These are phyloP conservation scores for Thermomyces lanuginosus DNA, from an alignment of 2,329 filamentous ascomycete genomes.

Conservation along the genomic window DNA sequence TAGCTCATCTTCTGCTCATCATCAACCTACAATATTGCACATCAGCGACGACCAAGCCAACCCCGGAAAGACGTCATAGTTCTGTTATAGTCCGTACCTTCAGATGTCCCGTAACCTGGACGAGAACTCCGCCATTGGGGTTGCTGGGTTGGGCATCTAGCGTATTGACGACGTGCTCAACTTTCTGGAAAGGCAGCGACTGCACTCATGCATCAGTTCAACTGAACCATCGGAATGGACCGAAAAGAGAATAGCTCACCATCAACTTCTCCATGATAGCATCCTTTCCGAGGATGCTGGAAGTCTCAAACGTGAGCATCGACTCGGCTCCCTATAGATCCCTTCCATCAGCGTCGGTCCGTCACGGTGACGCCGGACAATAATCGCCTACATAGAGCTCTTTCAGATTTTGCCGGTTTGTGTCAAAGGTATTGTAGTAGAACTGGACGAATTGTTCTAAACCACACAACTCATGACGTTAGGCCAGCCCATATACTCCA, in stretches of 20 bases:
- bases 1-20: slow-evolving; percentile 81
- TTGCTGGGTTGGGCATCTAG: slow-evolving; percentile 68
- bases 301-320: slow-evolving; percentile 83
- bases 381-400: slow-evolving; percentile 59
- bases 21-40: slow-evolving; percentile 46
- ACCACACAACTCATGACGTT: slow-evolving; percentile 2
- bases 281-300: slow-evolving; percentile 45
- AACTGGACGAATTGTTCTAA: slow-evolving; percentile 77
- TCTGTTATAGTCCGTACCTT: slow-evolving; percentile 45
- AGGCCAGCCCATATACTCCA: background rate
- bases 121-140: slow-evolving; percentile 54
- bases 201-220: slow-evolving; percentile 25
- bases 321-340: slow-evolving; percentile 54
- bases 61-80: too few species aligned
- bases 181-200: slow-evolving; percentile 64
- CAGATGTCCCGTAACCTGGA: slow-evolving; percentile 76
- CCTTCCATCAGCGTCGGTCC: slow-evolving; percentile 4
- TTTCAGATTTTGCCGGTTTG: slow-evolving; percentile 46
- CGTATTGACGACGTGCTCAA: slow-evolving; percentile 61
- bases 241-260: slow-evolving; percentile 36
- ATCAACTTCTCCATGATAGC: slow-evolving; percentile 65
- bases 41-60: background rate
- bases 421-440: slow-evolving; percentile 84
- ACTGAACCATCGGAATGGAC: too few species aligned
- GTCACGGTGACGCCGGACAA: background rate